phyloP scores from a whole-genome alignment of 1,139 yeast species.

The Nakaseomyces glabratus region DNA sequence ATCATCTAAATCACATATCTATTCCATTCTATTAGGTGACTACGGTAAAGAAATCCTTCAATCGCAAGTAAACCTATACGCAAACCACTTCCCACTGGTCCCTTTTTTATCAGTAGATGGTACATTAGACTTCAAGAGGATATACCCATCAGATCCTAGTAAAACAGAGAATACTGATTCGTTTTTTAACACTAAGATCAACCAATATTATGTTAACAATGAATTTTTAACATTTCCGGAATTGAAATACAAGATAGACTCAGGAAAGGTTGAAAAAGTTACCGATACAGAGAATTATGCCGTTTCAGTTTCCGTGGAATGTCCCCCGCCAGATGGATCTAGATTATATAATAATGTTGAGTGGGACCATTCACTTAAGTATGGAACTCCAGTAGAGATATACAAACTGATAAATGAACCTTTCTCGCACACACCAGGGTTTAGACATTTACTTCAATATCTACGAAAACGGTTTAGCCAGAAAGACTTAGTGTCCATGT shows the following conservation, averaged over 20 bases:
- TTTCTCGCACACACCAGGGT: slow-evolving; percentile 84
- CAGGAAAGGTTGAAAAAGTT: background rate
- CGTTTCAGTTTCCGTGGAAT: slow-evolving; percentile 25
- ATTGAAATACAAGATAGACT: slow-evolving; percentile 9
- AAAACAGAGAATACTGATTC: slow-evolving; percentile 10
- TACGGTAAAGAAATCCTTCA: slow-evolving; percentile 19
- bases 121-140: slow-evolving; percentile 19
- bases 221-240: slow-evolving; percentile 23
- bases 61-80: slow-evolving; percentile 22
- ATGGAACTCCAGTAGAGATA: slow-evolving; percentile 68
- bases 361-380: slow-evolving; percentile 35
- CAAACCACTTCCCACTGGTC: slow-evolving; percentile 24
- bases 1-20: slow-evolving; percentile 18
- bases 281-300: background rate
- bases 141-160: slow-evolving; percentile 15
- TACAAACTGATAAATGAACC: slow-evolving; percentile 68
- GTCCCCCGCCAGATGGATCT: slow-evolving; percentile 18
- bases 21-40: slow-evolving; percentile 24
- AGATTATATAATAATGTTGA: slow-evolving; percentile 19
- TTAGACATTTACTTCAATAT: slow-evolving; percentile 71
- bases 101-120: slow-evolving; percentile 18
- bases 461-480: slow-evolving; percentile 62
- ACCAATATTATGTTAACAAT: slow-evolving; percentile 25
- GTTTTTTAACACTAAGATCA: slow-evolving; percentile 7
- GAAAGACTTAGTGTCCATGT: slow-evolving; percentile 68